Evolutionary conservation across 78 protist genomes (phyloP), one percentile per base, ranked within the genome.

Genomic region (Dictyostelium brefeldianum): DNA sequence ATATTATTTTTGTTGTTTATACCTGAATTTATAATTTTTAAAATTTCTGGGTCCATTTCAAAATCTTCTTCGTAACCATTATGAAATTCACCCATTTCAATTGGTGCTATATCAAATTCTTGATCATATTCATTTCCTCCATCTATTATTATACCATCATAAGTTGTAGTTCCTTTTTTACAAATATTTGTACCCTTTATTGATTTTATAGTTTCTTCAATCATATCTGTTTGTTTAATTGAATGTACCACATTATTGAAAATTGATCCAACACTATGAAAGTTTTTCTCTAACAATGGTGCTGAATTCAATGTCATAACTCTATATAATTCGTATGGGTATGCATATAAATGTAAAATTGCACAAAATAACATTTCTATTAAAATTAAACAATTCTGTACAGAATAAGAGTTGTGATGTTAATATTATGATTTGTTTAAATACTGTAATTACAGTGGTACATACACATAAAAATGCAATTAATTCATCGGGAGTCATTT

Each of bases 241-340:
- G 84, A 79, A 43, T 59, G 27, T 31, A 62, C 53, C 1, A 79
- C 70, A 43, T 31, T 56, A 20, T 48, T 81, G 41, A 48, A 65
- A 10, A 64, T 43, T 79, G 71, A 79, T 11, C n/a, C 56, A 25
- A 56, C 53, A 7, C 22, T 53, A 18, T 79, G 36, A 62, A 29
- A 56, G 43, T 53, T 79, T 22, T 46, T 79, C 27, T 29, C 46
- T 8, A 77, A 74, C 18, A 77, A 20, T 47, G 83, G 83, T 11
- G 22, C 64, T 1, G 73, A 14, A 64, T 81, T 87, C 18, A 87
- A 64, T 48, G 83, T 81, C 29, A 81, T 79, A 6, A 87, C 92
- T 78, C 92, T 87, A 77, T 87, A 87, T 73, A 87, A 31, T 31
- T 87, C 92, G 22, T 87, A 87, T 77, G 92, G 92, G 20, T 75